These are phyloP conservation scores for Citrus sinensis DNA, from an alignment of 345 rosid genomes.

Conservation along the genomic window DNA sequence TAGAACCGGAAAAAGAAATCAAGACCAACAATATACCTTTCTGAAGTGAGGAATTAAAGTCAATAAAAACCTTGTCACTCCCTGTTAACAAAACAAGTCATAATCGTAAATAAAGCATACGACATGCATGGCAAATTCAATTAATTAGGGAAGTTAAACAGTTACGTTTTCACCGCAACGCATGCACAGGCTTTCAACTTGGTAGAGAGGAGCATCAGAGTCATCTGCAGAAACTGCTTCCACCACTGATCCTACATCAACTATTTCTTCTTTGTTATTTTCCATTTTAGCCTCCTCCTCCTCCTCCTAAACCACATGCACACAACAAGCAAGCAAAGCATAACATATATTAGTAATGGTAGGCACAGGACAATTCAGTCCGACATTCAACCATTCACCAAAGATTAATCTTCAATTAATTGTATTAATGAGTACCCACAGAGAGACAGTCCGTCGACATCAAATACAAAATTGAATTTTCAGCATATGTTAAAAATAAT, in stretches of 20 bases:
- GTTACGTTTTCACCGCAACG: conserved; percentile 78
- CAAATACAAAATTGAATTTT: not conserved
- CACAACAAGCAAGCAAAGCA: too few species aligned
- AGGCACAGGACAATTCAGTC: not conserved
- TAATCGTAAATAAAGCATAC: not conserved
- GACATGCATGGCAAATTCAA: not conserved
- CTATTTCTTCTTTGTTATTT: conserved; percentile 33
- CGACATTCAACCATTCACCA: not conserved
- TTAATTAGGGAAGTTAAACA: not conserved
- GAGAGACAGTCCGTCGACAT: not conserved
- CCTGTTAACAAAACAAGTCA: conserved; percentile 37
- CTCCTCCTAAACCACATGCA: not conserved
- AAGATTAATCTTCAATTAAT: too few species aligned
- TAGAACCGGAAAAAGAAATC: not conserved
- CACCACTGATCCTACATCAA: conserved; percentile 67
- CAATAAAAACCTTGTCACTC: conserved; percentile 62
- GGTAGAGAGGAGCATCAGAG: conserved; percentile 63
- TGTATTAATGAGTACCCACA: not conserved
- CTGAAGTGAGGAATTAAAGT: conserved; percentile 88
- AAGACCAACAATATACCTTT: conserved; percentile 43
- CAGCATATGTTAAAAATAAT: too few species aligned
- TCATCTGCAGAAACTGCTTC: conserved; percentile 67
- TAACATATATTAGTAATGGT: too few species aligned
- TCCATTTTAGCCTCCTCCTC: not conserved
- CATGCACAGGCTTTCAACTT: conserved; percentile 94